These are phyloP conservation scores for Malassezia restricta DNA, from an alignment of 1,284 basidiomycete genomes.

Conservation along the genomic window DNA sequence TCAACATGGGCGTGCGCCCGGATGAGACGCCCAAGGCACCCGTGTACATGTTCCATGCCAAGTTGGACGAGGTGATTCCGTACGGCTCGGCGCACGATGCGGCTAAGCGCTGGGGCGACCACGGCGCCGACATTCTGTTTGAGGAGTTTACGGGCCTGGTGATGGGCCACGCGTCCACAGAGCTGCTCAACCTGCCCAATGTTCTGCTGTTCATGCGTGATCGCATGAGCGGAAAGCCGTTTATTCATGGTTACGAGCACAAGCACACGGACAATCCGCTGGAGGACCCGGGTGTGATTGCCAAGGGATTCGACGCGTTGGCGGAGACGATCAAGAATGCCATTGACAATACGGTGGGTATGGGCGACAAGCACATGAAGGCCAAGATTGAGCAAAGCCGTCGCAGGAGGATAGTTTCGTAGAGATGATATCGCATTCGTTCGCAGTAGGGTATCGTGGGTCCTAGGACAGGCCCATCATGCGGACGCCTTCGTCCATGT, in stretches of 20 bases:
- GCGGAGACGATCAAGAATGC: neutral
- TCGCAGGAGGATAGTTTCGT: too few relatives aligned
- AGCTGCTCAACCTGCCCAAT: conserved; percentile 19
- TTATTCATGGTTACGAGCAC: neutral
- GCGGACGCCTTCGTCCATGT: conserved; percentile 22
- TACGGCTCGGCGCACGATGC: conserved; percentile 12
- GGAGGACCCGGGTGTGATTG: neutral
- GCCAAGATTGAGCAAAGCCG: neutral
- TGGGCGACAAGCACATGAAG: neutral
- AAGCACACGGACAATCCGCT: neutral
- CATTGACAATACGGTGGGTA: neutral
- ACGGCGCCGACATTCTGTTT: conserved; percentile 33
- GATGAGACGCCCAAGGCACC: conserved; percentile 21
- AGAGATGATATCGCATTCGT: too few relatives aligned
- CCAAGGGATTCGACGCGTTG: neutral
- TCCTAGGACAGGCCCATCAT: conserved; percentile 11
- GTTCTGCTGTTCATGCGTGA: conserved; percentile 21
- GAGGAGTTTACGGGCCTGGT: conserved; percentile 7
- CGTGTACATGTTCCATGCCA: conserved; percentile 26
- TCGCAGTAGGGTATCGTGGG: neutral
- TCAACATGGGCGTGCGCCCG: conserved; percentile 14
- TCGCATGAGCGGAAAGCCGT: conserved; percentile 16
- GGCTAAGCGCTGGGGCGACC: conserved; percentile 24
- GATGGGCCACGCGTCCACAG: conserved; percentile 24
- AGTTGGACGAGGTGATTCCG: conserved; percentile 33